Percentiles rank a stretch among this genome's conserved stretches.
Evolutionary conservation across 2,329 filamentous ascomycete genomes (phyloP).

Genomic region (Beauveria varroae): DNA sequence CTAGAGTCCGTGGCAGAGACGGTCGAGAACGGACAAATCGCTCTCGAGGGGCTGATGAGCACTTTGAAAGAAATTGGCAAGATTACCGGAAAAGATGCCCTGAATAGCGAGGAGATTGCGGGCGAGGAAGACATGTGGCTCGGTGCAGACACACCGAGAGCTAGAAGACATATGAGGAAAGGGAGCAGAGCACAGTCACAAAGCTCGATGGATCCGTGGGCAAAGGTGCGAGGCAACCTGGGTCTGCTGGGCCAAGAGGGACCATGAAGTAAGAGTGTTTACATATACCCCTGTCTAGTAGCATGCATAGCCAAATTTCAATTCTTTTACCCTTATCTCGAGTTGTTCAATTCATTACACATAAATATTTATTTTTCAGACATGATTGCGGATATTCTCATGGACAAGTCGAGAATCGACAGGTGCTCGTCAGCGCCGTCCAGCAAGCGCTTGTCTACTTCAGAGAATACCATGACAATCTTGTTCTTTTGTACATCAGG

Average conservation of each 20-base stretch:
- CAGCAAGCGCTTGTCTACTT: slow-evolving; percentile 86
- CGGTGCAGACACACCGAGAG: slow-evolving; percentile 18
- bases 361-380: slow-evolving; percentile 30
- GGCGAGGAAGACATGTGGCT: slow-evolving; percentile 27
- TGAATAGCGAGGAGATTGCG: slow-evolving; percentile 17
- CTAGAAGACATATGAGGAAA: slow-evolving; percentile 19
- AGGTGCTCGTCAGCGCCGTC: slow-evolving; percentile 95
- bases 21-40: slow-evolving; percentile 50
- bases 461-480: slow-evolving; percentile 83
- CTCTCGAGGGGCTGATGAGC: slow-evolving; percentile 45
- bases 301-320: slow-evolving; percentile 1
- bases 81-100: slow-evolving; percentile 34
- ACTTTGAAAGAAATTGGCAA: slow-evolving; percentile 41
- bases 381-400: slow-evolving; percentile 73
- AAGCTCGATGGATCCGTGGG: slow-evolving; percentile 38
- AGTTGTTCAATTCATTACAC: neutral
- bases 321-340: neutral
- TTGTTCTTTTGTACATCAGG: slow-evolving; percentile 82
- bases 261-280: slow-evolving; percentile 11
- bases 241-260: slow-evolving; percentile 39
- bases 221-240: slow-evolving; percentile 43
- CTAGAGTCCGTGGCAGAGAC: slow-evolving; percentile 52
- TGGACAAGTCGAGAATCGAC: slow-evolving; percentile 74
- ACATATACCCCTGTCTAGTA: slow-evolving; percentile 9
- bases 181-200: slow-evolving; percentile 16